These are phyloP conservation scores for Suhomyces coccinellae DNA, from an alignment of 1,139 yeast genomes.

Conservation along the genomic window DNA sequence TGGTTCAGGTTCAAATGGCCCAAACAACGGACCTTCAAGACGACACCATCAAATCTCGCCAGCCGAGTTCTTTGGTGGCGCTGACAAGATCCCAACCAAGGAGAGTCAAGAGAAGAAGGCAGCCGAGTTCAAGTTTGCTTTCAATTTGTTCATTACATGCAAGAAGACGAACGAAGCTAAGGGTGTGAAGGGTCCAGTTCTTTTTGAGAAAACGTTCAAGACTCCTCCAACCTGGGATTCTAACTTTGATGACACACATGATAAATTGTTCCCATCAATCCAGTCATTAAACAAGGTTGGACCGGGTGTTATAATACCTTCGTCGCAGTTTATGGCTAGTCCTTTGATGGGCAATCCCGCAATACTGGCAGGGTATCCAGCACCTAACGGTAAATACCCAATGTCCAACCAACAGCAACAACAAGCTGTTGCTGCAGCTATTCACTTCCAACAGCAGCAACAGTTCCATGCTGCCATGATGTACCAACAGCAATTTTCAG, in stretches of 20 bases:
- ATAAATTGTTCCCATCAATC: slow-evolving; percentile 41
- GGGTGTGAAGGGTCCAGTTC: slow-evolving; percentile 24
- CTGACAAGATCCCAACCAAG: slow-evolving; percentile 48
- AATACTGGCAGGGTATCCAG: slow-evolving; percentile 20
- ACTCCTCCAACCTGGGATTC: slow-evolving; percentile 83
- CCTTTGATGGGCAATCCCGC: slow-evolving; percentile 33
- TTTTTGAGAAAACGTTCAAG: slow-evolving; percentile 60
- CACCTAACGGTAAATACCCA: slow-evolving; percentile 18
- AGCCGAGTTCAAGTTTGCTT: slow-evolving; percentile 44
- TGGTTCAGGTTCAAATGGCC: slow-evolving; percentile 18
- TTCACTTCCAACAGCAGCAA: slow-evolving; percentile 33
- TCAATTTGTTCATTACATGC: slow-evolving; percentile 57
- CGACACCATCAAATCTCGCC: slow-evolving; percentile 46
- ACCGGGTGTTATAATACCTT: slow-evolving; percentile 22
- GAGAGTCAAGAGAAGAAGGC: slow-evolving; percentile 38
- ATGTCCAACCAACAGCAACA: slow-evolving; percentile 20
- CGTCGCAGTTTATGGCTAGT: slow-evolving; percentile 35
- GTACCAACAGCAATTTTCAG: slow-evolving; percentile 34
- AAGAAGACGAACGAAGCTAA: slow-evolving; percentile 36
- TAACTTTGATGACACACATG: slow-evolving; percentile 56
- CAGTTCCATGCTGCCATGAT: slow-evolving; percentile 42
- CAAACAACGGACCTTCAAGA: slow-evolving; percentile 22
- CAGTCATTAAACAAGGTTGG: slow-evolving; percentile 13
- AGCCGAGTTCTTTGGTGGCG: slow-evolving; percentile 51
- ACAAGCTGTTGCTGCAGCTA: slow-evolving; percentile 32